Evolutionary conservation across 140 eudicot genomes (phyloP).

Genomic region (Anethum foeniculum): DNA sequence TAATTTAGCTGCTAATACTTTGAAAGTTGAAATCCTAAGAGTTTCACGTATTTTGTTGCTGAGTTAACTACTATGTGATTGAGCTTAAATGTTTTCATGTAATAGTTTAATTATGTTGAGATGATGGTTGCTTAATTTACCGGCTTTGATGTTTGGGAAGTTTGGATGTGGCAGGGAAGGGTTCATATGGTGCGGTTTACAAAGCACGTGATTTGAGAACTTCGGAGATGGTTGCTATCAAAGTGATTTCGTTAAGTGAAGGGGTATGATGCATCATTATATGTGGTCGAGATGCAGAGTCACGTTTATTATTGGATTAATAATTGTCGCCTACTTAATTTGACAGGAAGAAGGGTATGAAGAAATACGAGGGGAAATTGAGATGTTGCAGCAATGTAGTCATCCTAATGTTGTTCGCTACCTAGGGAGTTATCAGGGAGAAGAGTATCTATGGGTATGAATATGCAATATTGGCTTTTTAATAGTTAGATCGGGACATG

Average conservation of each 20-base stretch:
- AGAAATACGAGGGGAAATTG: conserved; percentile 95
- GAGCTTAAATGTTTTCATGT: not conserved
- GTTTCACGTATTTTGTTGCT: not conserved
- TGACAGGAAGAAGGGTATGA: conserved; percentile 95
- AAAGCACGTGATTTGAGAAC: conserved; percentile 93
- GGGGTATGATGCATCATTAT: conserved; percentile 50
- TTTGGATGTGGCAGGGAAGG: conserved; percentile 65
- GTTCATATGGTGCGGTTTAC: conserved; percentile 96
- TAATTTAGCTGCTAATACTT: not conserved
- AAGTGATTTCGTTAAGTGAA: conserved; percentile 91
- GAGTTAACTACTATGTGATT: not conserved
- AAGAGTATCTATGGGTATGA: conserved; percentile 92
- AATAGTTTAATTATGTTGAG: not conserved
- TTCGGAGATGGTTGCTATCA: conserved; percentile 96
- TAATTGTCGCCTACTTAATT: not conserved
- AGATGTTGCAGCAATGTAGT: conserved; percentile 98
- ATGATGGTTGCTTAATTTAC: not conserved
- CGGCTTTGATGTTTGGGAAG: not conserved
- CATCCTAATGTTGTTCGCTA: conserved; percentile 99
- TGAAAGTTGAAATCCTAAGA: not conserved
- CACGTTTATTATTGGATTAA: conserved; percentile 13
- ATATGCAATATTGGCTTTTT: not conserved
- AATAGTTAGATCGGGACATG: not conserved
- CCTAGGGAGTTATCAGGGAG: conserved; percentile 97
- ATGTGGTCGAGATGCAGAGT: not conserved